These are phyloP conservation scores for Ilyonectria mors-panacis DNA, from an alignment of 2,329 filamentous ascomycete species.

Conservation along the genomic window DNA sequence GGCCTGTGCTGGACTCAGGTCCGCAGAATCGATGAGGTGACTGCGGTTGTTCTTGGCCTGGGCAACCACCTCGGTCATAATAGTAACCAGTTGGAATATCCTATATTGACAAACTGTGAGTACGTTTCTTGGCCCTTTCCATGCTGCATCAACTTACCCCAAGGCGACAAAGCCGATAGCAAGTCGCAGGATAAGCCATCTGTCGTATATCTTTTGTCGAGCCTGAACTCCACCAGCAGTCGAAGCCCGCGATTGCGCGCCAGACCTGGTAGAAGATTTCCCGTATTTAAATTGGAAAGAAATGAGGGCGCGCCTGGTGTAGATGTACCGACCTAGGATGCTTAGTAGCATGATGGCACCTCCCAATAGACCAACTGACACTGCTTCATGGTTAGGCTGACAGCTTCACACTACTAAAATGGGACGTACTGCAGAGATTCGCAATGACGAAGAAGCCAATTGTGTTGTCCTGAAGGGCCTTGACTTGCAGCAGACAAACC, in stretches of 20 bases:
- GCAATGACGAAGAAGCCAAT: slow-evolving; percentile 29
- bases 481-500: slow-evolving; percentile 19
- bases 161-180: slow-evolving; percentile 60
- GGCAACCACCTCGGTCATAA: slow-evolving; percentile 55
- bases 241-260: slow-evolving; percentile 5
- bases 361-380: slow-evolving; percentile 27
- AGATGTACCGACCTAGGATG: slow-evolving; percentile 32
- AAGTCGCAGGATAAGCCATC: slow-evolving; percentile 62
- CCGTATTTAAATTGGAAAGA: slow-evolving; percentile 30
- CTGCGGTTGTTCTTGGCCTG: slow-evolving; percentile 50
- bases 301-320: slow-evolving; percentile 22
- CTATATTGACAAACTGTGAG: slow-evolving; percentile 32
- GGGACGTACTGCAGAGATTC: slow-evolving; percentile 27
- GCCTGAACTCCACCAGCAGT: not conserved
- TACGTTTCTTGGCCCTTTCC: not conserved
- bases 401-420: not conserved
- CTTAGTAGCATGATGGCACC: slow-evolving; percentile 28
- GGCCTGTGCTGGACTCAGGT: slow-evolving; percentile 49
- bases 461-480: slow-evolving; percentile 4
- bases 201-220: slow-evolving; percentile 58
- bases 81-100: slow-evolving; percentile 56
- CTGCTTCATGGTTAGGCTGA: slow-evolving; percentile 9
- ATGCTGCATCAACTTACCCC: slow-evolving; percentile 47
- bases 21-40: slow-evolving; percentile 47
- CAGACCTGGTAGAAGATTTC: slow-evolving; percentile 10